These are phyloP conservation scores for Daldinia decipiens DNA, from an alignment of 495 filamentous ascomycete genomes.

Conservation along the genomic window DNA sequence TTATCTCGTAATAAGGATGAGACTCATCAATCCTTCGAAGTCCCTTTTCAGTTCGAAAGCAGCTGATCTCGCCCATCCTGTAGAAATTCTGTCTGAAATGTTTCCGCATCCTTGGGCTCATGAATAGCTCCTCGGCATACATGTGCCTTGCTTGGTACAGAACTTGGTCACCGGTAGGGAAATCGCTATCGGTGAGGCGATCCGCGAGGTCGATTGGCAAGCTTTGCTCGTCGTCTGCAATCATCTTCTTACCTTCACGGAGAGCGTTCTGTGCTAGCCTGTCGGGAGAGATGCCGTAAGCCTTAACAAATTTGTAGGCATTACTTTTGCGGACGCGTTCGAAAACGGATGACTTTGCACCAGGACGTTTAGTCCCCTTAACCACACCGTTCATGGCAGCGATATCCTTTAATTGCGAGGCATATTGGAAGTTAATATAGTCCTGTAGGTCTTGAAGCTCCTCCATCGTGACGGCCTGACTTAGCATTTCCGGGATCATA, in stretches of 20 bases:
- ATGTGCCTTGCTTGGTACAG: constrained; percentile 81
- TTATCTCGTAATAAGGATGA: constrained; percentile 97
- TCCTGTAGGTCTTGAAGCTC: constrained; percentile 97
- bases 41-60: constrained; percentile 91
- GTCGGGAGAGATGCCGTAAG: constrained; percentile 90
- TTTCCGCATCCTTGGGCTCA: constrained; percentile 90
- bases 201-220: constrained; percentile 89
- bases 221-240: constrained; percentile 80
- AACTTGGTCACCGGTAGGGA: constrained; percentile 78
- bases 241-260: constrained; percentile 77
- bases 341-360: constrained; percentile 76
- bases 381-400: constrained; percentile 66
- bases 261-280: constrained; percentile 86
- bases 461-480: constrained; percentile 80
- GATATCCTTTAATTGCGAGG: constrained; percentile 80
- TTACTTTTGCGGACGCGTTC: constrained; percentile 83
- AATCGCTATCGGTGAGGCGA: constrained; percentile 73
- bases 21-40: constrained; percentile 94
- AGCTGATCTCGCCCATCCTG: constrained; percentile 80
- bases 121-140: constrained; percentile 89
- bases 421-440: constrained; percentile 95
- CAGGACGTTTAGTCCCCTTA: constrained; percentile 73
- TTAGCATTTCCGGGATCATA: constrained; percentile 82
- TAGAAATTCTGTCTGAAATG: constrained; percentile 85
- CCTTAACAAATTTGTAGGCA: constrained; percentile 83